Conservation (phyloP, 139 green algal species). For the Chlorella sp. region DNA sequence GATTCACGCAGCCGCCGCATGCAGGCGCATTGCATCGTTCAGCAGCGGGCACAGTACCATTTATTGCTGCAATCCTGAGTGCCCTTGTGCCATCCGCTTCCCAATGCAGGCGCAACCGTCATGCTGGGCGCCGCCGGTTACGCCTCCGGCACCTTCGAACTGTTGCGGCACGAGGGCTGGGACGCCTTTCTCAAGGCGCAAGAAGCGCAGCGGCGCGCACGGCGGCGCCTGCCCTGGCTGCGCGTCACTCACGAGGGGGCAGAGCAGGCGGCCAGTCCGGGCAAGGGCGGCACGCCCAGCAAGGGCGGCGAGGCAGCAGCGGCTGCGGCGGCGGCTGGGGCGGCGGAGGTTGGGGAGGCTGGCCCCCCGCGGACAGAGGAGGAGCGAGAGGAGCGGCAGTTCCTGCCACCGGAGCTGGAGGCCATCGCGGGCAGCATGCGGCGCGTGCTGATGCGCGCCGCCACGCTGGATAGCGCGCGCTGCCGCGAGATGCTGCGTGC, state of each 20-base stretch:
- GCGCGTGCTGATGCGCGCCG: no score
- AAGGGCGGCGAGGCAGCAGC: background rate
- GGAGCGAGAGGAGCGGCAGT: background rate
- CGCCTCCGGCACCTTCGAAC: background rate
- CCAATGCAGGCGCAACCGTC: background rate
- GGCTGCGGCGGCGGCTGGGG: background rate
- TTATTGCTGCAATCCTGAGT: no score
- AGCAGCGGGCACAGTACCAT: no score
- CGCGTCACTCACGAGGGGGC: background rate
- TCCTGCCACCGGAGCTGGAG: no score
- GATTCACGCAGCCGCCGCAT: no score
- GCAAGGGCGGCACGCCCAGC: background rate
- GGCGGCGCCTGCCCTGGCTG: background rate
- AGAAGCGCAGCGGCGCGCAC: background rate
- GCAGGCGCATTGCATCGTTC: no score
- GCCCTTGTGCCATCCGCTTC: background rate
- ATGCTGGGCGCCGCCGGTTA: background rate
- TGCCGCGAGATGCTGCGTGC: no score
- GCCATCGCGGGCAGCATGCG: no score
- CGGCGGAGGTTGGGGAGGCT: background rate
- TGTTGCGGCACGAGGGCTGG: conserved; percentile 20
- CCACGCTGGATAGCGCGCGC: no score
- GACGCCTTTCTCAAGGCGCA: background rate
- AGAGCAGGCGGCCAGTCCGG: background rate
- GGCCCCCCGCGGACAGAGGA: background rate